Conservation (phyloP, 345 rosid species). For the Lepidium sativum region DNA sequence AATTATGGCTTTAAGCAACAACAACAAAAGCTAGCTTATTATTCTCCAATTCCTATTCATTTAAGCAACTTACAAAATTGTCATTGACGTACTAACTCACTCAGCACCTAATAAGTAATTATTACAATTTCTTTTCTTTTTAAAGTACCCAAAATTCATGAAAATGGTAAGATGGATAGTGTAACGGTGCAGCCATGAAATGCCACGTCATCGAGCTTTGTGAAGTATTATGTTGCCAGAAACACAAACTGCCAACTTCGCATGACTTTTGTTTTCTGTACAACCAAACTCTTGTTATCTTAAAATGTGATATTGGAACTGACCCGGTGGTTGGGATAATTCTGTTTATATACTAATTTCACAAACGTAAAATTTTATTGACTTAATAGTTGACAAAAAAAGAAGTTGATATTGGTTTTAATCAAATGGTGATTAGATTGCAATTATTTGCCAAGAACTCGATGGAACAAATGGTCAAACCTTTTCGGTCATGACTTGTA, state of each 20-base stretch:
- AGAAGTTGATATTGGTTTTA: no score
- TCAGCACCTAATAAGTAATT: conserved; percentile 1
- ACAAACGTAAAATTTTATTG: no score
- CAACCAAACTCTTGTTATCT: not conserved
- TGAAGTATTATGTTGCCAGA: conserved; percentile 14
- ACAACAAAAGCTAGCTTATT: not conserved
- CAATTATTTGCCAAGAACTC: no score
- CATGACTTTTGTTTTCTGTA: no score
- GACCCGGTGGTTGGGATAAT: no score
- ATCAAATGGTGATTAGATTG: no score
- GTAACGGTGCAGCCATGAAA: conserved; percentile 24
- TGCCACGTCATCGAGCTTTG: conserved; percentile 11
- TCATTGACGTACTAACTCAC: not conserved
- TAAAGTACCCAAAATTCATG: not conserved
- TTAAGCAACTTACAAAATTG: conserved; percentile 1
- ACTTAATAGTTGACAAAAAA: no score
- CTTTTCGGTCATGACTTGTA: no score
- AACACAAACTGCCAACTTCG: conserved; percentile 19
- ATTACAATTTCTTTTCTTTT: not conserved
- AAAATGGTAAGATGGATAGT: not conserved
- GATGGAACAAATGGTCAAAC: no score
- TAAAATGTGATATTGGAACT: no score
- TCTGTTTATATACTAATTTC: no score
- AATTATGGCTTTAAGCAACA: not conserved
- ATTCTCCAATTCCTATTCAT: not conserved